Base-by-base conservation (phyloP, 306 rosid species). In the Erythrophleum fordii region DNA sequence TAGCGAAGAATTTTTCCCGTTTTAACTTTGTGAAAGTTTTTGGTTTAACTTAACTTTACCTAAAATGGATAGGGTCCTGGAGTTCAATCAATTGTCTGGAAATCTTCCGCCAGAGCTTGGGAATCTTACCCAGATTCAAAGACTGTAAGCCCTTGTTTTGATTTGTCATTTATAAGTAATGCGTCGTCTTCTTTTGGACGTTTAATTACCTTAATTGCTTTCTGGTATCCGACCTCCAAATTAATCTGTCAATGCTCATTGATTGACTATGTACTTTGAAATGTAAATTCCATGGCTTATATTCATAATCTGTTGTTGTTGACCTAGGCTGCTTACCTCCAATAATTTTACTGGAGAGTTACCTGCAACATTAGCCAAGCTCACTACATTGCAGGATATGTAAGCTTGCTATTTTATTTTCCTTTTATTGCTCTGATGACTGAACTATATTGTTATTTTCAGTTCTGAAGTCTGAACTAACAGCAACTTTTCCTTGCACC, bases 61-160 rank as follows among this genome's bases (percentile, higher is more conserved):
- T 85, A 17, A 51, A 61, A 51, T 82, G 70, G 1, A 44, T 11
- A 92, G 98, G 84, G 81, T n/a, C 44, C 51, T 94, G 73, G 94
- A 85, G 73, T 45, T 44, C 56, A 94, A 94, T 86, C 89, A 75
- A 28, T 17, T 94, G 0, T 91, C 87, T 55, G 97, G 87, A 75
- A 69, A 14, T 66, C 85, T 94, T 78, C 92, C 97, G 79, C 60
- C 49, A 9, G 78, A 83, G 84, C 94, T 94, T 77, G 98, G 98
- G 23, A 72, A 86, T 81, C 80, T 91, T 59, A 0, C 77, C 69
- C 64, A 22, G 34, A 78, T 94, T 52, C 83, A 86, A 71, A 87
- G 88, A 81, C 17, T 92, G 97, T 92, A 67, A 77, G 95, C 42
- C 45, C 51, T 66, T 73, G 17, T 22, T n/a, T 60, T 56, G 35